These are phyloP conservation scores for Hymenoscyphus infarciens DNA, from an alignment of 2,329 filamentous ascomycete species.

Conservation along the genomic window DNA sequence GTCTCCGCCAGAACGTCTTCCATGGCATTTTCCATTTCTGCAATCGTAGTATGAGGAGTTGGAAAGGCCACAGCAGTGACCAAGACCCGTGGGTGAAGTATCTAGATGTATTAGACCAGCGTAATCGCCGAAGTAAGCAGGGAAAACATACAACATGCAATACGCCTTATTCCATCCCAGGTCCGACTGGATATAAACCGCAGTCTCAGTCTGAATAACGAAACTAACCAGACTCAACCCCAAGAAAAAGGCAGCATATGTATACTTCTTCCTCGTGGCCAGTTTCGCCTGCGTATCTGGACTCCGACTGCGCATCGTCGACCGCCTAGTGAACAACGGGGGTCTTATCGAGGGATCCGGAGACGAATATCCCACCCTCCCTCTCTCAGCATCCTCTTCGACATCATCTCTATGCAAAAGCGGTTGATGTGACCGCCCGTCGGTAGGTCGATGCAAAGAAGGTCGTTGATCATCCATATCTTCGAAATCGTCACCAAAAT, in stretches of 20 bases:
- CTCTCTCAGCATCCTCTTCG: slow-evolving; percentile 29
- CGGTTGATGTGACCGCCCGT: slow-evolving; percentile 39
- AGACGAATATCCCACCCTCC: slow-evolving; percentile 32
- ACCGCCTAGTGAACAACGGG: slow-evolving; percentile 50
- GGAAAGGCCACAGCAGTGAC: slow-evolving; percentile 81
- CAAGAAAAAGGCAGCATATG: slow-evolving; percentile 81
- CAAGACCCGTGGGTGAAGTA: slow-evolving; percentile 95
- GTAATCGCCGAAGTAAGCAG: background rate
- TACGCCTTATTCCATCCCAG: slow-evolving; percentile 98
- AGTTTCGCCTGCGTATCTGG: slow-evolving; percentile 61
- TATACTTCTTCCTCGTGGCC: slow-evolving; percentile 77
- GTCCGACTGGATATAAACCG: slow-evolving; percentile 89
- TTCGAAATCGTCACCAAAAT: slow-evolving; percentile 29
- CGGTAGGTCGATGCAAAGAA: slow-evolving; percentile 36
- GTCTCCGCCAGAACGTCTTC: slow-evolving; percentile 78
- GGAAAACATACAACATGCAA: slow-evolving; percentile 77
- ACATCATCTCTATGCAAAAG: slow-evolving; percentile 34
- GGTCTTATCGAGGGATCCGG: slow-evolving; percentile 24
- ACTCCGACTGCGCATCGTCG: slow-evolving; percentile 73
- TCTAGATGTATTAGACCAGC: slow-evolving; percentile 36
- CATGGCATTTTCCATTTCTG: slow-evolving; percentile 78
- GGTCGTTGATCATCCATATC: slow-evolving; percentile 40
- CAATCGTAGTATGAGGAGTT: slow-evolving; percentile 74
- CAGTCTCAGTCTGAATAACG: slow-evolving; percentile 91
- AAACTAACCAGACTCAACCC: slow-evolving; percentile 81